Conservation (phyloP, 2,329 filamentous ascomycete genomes). For the Ascochyta viciae-villosae region DNA sequence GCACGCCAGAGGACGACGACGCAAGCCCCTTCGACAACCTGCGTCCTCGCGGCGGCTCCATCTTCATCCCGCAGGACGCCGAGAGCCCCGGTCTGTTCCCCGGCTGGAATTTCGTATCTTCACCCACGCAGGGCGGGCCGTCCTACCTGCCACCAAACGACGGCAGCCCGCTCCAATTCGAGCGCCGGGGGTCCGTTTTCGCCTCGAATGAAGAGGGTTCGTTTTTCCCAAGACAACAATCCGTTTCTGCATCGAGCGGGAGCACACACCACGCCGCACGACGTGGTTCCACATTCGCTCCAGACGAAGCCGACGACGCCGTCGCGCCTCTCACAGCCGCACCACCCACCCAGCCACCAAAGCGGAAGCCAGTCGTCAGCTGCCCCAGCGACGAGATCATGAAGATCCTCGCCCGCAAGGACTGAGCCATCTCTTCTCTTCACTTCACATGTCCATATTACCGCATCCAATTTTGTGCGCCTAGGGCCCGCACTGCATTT, state of each 20-base stretch:
- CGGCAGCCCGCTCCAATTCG: constrained; percentile 23
- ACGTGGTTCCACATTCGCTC: constrained; percentile 23
- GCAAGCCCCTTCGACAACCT: constrained; percentile 27
- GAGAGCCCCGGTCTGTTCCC: constrained; percentile 28
- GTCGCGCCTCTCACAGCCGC: constrained; percentile 15
- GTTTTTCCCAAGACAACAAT: constrained; percentile 11
- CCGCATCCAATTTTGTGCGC: constrained; percentile 21
- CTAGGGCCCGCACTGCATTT: constrained; percentile 23
- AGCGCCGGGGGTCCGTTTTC: constrained; percentile 16
- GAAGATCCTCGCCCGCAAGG: constrained; percentile 33
- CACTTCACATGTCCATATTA: constrained; percentile 34
- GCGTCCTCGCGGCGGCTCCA: constrained; percentile 34
- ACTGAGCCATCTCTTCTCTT: constrained; percentile 11
- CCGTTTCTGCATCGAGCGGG: constrained; percentile 21
- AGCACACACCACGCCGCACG: constrained; percentile 19
- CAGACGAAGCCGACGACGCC: constrained; percentile 17
- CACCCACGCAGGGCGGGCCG: constrained; percentile 15
- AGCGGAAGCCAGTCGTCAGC: constrained; percentile 25
- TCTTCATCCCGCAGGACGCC: constrained; percentile 33
- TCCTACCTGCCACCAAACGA: constrained; percentile 26
- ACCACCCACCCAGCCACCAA: constrained; percentile 18
- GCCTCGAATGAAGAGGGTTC: constrained; percentile 1
- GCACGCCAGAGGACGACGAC: constrained; percentile 28
- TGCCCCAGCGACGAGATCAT: constrained; percentile 38
- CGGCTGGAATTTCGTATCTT: constrained; percentile 16